These are phyloP conservation scores for Terana coerulea DNA, from an alignment of 768 basidiomycete species.

Conservation along the genomic window DNA sequence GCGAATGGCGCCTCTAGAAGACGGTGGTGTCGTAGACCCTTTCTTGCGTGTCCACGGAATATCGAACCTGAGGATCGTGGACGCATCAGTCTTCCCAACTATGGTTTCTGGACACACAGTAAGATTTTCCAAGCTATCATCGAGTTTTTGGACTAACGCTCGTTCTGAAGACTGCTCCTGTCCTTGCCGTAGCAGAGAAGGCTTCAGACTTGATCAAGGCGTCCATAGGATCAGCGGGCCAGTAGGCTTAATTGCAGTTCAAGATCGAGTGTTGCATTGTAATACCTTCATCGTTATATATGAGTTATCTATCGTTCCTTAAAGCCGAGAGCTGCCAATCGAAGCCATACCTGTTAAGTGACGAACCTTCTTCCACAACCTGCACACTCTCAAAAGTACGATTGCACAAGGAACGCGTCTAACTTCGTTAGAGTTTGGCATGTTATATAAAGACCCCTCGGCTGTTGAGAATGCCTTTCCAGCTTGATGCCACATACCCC, in stretches of 20 bases:
- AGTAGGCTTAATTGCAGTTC: too few relatives aligned
- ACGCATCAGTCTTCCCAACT: conserved; percentile 43
- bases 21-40: conserved; percentile 42
- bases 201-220: conserved; percentile 16
- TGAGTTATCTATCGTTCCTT: not conserved
- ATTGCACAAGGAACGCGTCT: too few relatives aligned
- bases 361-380: not conserved
- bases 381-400: not conserved
- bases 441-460: conserved; percentile 44
- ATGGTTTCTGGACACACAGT: conserved; percentile 45
- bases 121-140: conserved; percentile 13
- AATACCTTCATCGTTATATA: not conserved
- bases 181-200: conserved; percentile 14
- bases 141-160: not conserved
- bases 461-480: conserved; percentile 69
- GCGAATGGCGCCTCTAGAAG: conserved; percentile 32
- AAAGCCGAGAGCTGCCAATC: not conserved
- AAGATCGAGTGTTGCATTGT: not conserved
- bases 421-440: too few relatives aligned
- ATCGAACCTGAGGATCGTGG: conserved; percentile 40
- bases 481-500: conserved; percentile 62
- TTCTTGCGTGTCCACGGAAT: conserved; percentile 40
- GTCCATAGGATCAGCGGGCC: not conserved
- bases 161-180: conserved; percentile 10
- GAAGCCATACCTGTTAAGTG: not conserved